phyloP scores from a whole-genome alignment of 208 protist genomes.

The Tritrichomonas foetus region DNA sequence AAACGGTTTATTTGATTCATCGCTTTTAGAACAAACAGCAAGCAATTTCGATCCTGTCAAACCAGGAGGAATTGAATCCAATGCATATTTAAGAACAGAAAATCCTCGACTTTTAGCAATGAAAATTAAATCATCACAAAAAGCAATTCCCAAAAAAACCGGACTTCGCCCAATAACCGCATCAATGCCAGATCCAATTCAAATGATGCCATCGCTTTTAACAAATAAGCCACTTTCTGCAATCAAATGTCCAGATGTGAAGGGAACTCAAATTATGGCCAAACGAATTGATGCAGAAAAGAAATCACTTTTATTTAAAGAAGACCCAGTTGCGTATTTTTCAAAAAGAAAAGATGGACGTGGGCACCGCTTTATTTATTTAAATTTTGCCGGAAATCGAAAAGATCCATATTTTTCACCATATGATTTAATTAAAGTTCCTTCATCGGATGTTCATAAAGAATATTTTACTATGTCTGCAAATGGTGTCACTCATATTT shows the following conservation, averaged over 20 bases:
- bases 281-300: not conserved
- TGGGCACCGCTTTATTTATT: slow-evolving; percentile 31
- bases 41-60: not conserved
- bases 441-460: not conserved
- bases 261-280: not conserved
- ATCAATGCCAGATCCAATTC: not conserved
- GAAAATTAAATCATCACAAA: not conserved
- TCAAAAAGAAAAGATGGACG: not conserved
- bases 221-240: not conserved
- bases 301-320: not conserved
- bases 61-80: not conserved
- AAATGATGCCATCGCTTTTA: not conserved
- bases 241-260: not conserved
- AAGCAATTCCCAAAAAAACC: not conserved
- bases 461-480: slow-evolving; percentile 39
- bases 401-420: not conserved
- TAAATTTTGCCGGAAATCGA: not conserved
- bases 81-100: not conserved
- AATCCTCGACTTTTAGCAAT: not conserved
- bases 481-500: not conserved
- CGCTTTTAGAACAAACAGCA: too few relatives aligned
- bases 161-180: not conserved
- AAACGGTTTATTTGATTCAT: too few relatives aligned
- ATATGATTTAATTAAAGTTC: not conserved
- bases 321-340: slow-evolving; percentile 35